Evolutionary conservation across 2,329 filamentous ascomycete genomes (phyloP).

Genomic region (Venturia aucupariae): DNA sequence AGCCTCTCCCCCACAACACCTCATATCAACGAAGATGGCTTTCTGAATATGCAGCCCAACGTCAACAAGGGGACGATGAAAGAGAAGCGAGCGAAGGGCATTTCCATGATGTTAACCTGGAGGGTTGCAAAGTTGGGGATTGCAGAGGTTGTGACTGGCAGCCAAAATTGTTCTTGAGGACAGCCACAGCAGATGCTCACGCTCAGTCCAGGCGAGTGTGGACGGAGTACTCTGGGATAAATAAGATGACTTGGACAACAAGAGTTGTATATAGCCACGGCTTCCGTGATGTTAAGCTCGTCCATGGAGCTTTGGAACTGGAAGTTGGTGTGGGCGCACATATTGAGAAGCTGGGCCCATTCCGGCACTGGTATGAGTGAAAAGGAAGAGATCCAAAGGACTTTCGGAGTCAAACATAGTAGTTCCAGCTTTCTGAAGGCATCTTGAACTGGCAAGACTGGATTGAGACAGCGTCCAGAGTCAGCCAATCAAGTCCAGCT

Average conservation of each 20-base stretch:
- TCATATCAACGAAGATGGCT: too few species aligned
- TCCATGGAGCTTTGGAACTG: background rate
- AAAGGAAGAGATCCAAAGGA: too few species aligned
- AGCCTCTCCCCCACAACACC: too few species aligned
- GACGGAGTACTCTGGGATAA: too few species aligned
- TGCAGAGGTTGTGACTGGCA: too few species aligned
- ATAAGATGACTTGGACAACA: background rate
- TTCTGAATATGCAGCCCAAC: too few species aligned
- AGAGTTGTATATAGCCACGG: background rate
- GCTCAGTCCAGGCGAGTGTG: too few species aligned
- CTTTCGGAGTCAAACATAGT: background rate
- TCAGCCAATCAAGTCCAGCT: background rate
- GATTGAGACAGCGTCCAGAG: background rate
- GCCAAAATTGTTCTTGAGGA: too few species aligned
- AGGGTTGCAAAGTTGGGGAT: too few species aligned
- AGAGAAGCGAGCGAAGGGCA: background rate
- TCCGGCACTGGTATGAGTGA: background rate
- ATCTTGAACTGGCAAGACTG: background rate
- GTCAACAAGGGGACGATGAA: too few species aligned
- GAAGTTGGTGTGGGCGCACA: background rate
- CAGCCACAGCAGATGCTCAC: too few species aligned
- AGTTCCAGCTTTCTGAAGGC: background rate
- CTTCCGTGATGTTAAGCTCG: background rate
- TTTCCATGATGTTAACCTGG: too few species aligned
- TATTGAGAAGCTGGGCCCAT: background rate